These are phyloP conservation scores for Penicillium paxilli DNA, from an alignment of 495 filamentous ascomycete genomes.

Conservation along the genomic window DNA sequence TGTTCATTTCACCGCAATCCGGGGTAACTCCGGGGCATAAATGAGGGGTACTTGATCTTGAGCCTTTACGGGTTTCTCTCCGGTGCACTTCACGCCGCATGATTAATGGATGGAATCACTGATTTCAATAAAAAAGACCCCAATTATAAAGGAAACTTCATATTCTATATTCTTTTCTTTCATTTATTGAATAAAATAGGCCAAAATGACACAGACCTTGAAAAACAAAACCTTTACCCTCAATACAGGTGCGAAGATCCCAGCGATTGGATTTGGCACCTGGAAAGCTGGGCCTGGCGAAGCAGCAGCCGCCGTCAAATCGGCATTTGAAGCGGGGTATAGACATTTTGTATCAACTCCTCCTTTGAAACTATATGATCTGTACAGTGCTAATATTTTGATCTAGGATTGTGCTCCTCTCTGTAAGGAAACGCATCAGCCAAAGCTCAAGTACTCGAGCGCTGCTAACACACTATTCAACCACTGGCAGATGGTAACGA, in stretches of 20 bases:
- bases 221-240: constrained; percentile 49
- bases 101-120: too few species aligned
- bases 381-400: constrained; percentile 16
- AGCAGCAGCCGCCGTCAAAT: constrained; percentile 27
- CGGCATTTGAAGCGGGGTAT: constrained; percentile 50
- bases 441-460: too few species aligned
- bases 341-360: constrained; percentile 49
- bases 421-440: too few species aligned
- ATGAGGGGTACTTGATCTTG: not conserved
- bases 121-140: too few species aligned
- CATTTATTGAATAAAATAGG: not conserved
- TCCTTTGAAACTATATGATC: constrained; percentile 13
- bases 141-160: too few species aligned
- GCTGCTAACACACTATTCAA: too few species aligned
- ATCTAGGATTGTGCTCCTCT: constrained; percentile 24
- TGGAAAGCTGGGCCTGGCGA: constrained; percentile 32
- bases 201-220: constrained; percentile 1
- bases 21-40: not conserved
- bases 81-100: not conserved
- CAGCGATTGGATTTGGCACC: constrained; percentile 65
- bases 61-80: constrained; percentile 12
- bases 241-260: constrained; percentile 66
- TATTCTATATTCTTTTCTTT: not conserved
- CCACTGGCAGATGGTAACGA: constrained; percentile 48
- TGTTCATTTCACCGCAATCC: not conserved